Base-by-base conservation (phyloP, 1,139 yeast genomes). In the Magnusiomyces clavatus region DNA sequence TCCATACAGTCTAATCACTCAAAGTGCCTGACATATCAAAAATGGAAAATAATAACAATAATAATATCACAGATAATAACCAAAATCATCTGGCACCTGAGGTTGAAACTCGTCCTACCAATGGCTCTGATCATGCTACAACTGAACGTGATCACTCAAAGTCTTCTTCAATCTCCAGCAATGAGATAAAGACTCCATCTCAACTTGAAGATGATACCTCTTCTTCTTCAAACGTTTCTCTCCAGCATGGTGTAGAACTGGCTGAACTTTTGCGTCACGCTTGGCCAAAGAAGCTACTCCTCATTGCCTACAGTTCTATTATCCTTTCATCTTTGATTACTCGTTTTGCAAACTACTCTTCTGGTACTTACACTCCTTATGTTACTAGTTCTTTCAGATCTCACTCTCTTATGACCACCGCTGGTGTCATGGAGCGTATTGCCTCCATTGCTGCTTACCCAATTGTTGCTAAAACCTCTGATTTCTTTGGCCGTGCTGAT, bases 401-500 rank as follows among this genome's bases (percentile, higher is more conserved):
- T 35, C 74, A 70, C 57, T 67, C 76, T 4, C 56, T 71, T 50
- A 62, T 73, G 37, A 60, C 76, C 3, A 69, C 74, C 11, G 70
- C 71, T 36, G 72, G 69, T 42, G 73, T 71, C 29, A 70, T 71
- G 5, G 69, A 70, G 51, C 69, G 71, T 46, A 70, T 73, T 56
- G 61, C 74, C 39, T 65, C 69, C 43, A 72, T 73, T 29, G 66
- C 68, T 19, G 62, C 73, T 1, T 68, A 72, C 54, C 75, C 76
- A 10, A 60, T 72, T n/a, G 56, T 72, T 54, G 75, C 74, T 43
- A 72, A 70, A 55, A 43, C 71, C 20, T 67, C 73, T 10, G 74
- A 71, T 53, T 61, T 70, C 8, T 63, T 71, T 50, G 76, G 76
- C 19, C 66, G 75, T 47, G 69, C 68, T 50, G 74, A 71, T 55